Conservation (phyloP, 257 asterid genomes). For the Primulina eburnea region DNA sequence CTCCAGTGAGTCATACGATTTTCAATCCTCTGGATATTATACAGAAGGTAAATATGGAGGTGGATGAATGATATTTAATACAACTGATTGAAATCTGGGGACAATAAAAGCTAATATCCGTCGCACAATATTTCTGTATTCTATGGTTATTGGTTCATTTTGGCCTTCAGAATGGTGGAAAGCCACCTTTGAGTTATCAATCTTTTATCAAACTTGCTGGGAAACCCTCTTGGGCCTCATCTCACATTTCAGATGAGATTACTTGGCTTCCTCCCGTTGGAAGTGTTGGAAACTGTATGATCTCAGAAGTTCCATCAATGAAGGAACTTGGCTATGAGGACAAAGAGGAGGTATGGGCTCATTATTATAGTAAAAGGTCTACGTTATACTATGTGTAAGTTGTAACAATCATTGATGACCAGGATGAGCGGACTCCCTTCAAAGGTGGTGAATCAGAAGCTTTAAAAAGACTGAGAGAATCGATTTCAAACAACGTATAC, state of each 20-base stretch:
- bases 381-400: constrained; percentile 9
- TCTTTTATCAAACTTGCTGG: constrained; percentile 88
- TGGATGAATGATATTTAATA: neutral
- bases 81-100: neutral
- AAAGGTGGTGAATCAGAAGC: constrained; percentile 98
- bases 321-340: constrained; percentile 78
- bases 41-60: constrained; percentile 48
- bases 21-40: constrained; percentile 83
- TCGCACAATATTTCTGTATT: neutral
- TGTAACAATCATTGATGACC: constrained; percentile 22
- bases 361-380: neutral
- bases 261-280: constrained; percentile 71
- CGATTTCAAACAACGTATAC: constrained; percentile 67
- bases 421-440: constrained; percentile 76
- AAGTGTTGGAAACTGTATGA: constrained; percentile 40
- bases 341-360: constrained; percentile 45
- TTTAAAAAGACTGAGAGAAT: constrained; percentile 65
- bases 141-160: constrained; percentile 5
- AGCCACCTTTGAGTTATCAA: constrained; percentile 79
- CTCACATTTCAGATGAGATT: constrained; percentile 47
- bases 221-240: constrained; percentile 72
- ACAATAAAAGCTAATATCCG: neutral
- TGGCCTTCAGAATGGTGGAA: constrained; percentile 76
- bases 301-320: constrained; percentile 69
- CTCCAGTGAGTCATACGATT: constrained; percentile 91